These are phyloP conservation scores for Rosellinia necatrix DNA, from an alignment of 2,329 filamentous ascomycete species.

Conservation along the genomic window DNA sequence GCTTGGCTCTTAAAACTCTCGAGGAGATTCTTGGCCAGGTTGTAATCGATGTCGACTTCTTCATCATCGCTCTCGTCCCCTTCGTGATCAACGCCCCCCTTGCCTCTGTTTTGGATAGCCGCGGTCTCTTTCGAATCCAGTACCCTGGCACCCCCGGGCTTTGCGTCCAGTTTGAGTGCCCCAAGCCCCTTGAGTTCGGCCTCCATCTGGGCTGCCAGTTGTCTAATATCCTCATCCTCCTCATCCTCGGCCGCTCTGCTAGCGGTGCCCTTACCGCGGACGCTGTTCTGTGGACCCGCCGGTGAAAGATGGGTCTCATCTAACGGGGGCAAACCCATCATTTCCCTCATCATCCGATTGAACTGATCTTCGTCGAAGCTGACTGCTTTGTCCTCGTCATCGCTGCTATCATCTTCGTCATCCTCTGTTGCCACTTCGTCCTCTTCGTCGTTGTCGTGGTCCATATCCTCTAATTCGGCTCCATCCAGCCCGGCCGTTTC, in stretches of 20 bases:
- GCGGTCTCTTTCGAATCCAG: constrained; percentile 37
- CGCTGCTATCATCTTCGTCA: constrained; percentile 60
- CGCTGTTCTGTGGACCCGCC: constrained; percentile 12
- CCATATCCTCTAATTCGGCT: constrained; percentile 73
- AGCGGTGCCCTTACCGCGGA: neutral
- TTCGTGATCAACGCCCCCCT: constrained; percentile 36
- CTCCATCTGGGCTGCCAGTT: constrained; percentile 72
- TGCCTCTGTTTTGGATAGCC: constrained; percentile 28
- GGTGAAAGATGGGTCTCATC: constrained; percentile 11
- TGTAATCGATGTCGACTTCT: constrained; percentile 79
- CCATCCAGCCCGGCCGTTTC: constrained; percentile 81
- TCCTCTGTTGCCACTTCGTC: constrained; percentile 42
- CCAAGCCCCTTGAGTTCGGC: constrained; percentile 72
- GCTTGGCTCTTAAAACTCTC: constrained; percentile 92
- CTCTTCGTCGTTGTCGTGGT: constrained; percentile 63
- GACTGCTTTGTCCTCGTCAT: constrained; percentile 74
- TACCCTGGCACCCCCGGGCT: constrained; percentile 39
- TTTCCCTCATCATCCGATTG: constrained; percentile 84
- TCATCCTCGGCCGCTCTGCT: constrained; percentile 32
- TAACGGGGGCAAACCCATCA: constrained; percentile 71
- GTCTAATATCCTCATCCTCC: constrained; percentile 65
- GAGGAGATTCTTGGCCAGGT: constrained; percentile 85
- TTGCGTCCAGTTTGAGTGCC: constrained; percentile 61
- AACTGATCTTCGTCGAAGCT: constrained; percentile 88
- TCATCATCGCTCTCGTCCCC: constrained; percentile 55